Conservation (phyloP, 495 filamentous ascomycete genomes). For the Neurospora intermedia region DNA sequence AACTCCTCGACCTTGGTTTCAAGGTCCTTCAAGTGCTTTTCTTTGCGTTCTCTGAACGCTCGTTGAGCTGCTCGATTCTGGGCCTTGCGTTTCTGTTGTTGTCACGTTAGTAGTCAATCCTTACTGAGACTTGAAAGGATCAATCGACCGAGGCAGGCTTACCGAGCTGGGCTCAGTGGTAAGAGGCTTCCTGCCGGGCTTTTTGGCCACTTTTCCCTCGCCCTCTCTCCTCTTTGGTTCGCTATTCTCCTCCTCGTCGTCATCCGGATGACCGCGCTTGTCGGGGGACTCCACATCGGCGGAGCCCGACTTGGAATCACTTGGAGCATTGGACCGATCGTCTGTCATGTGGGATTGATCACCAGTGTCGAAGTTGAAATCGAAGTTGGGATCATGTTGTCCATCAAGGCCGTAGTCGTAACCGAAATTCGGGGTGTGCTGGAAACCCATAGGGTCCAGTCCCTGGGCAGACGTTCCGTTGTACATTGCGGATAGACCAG, state of each 20-base stretch:
- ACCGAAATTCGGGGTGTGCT: constrained; percentile 71
- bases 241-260: constrained; percentile 49
- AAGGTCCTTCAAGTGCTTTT: constrained; percentile 91
- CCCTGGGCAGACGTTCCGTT: constrained; percentile 43
- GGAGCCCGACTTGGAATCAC: constrained; percentile 39
- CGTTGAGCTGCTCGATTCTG: constrained; percentile 96
- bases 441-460: constrained; percentile 27
- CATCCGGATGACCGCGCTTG: constrained; percentile 72
- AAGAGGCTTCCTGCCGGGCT: constrained; percentile 90
- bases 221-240: constrained; percentile 73
- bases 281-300: constrained; percentile 60
- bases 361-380: constrained; percentile 58
- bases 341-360: constrained; percentile 66
- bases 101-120: constrained; percentile 31
- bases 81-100: constrained; percentile 83
- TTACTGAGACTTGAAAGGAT: not conserved
- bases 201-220: constrained; percentile 71
- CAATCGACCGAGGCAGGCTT: constrained; percentile 30
- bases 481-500: constrained; percentile 34
- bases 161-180: constrained; percentile 94
- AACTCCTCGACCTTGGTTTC: constrained; percentile 90
- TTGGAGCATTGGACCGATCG: constrained; percentile 50
- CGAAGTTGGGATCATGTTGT: constrained; percentile 35
- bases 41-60: constrained; percentile 95
- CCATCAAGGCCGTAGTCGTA: constrained; percentile 53